Base-by-base conservation (phyloP, 2,329 filamentous ascomycete genomes). In the Fusarium newnesense region DNA sequence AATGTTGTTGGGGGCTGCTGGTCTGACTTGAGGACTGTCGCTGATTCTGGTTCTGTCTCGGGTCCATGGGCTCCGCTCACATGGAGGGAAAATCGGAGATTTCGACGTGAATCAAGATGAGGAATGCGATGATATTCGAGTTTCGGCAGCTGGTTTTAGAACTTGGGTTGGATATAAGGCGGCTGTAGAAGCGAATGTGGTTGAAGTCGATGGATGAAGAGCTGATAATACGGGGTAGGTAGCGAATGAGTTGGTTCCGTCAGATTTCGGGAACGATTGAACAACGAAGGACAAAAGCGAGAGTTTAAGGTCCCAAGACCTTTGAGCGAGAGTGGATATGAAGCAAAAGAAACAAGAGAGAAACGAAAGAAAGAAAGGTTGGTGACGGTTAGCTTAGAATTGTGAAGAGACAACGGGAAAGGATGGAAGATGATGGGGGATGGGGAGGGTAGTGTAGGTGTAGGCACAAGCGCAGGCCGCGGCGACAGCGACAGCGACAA, bases 11-110 rank as follows among this genome's bases (percentile, higher is more conserved):
- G 43, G 78, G 77, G 61, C 73, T 77, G 52, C 77, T 78, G 52
- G 76, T 73, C 75, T 69, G 69, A 62, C 64, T 72, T 43, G 57
- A 58, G 36, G 36, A 56, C 52, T 73, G 69, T 57, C 50, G 61
- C 42, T 70, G 67, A 39, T 59, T 54, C 58, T 56, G 70, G 40
- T 59, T 73, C 62, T 73, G 70, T 58, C 72, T 79, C 64, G 73
- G 77, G 71, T 83, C 80, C 81, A 83, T 81, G 73, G 67, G 69
- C 67, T 63, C 64, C 73, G 67, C 69, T 76, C 69, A 72, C 71
- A 74, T 74, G 67, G 71, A 73, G 70, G 63, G 78, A 74, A 78
- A 75, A 78, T 82, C 64, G 76, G 72, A 58, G 46, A 74, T 57
- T 64, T 37, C 28, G 52, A 68, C 24, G 57, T 72, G 67, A 64